A percentile compares a stretch with the other conserved stretches of the same genome.
These are phyloP conservation scores for Aechmea fasciata DNA, from an alignment of 176 grass and related monocot species.

Conservation along the genomic window DNA sequence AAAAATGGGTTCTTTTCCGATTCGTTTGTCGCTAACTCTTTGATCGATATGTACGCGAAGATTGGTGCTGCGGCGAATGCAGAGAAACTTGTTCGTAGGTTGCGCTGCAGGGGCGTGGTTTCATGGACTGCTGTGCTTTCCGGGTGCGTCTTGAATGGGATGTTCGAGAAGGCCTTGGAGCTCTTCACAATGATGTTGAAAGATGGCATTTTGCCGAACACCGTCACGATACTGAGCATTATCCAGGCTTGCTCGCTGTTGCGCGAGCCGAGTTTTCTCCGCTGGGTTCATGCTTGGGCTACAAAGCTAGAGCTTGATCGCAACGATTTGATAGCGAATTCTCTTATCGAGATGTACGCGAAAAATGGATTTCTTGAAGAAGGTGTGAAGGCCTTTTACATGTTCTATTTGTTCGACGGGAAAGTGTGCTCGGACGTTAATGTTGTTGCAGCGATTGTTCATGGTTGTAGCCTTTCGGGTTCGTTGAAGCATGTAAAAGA, in stretches of 20 bases:
- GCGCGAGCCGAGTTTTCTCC: constrained; percentile 26
- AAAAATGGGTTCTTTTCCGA: constrained; percentile 36
- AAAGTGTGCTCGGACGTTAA: constrained; percentile 26
- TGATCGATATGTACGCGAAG: constrained; percentile 67
- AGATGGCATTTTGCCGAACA: constrained; percentile 46
- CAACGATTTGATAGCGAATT: constrained; percentile 26
- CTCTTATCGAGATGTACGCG: constrained; percentile 54
- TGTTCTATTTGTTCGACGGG: constrained; percentile 23
- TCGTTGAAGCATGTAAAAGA: constrained; percentile 29
- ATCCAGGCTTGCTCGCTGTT: constrained; percentile 61
- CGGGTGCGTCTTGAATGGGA: constrained; percentile 50
- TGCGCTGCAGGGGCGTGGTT: constrained; percentile 45
- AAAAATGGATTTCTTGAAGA: constrained; percentile 47
- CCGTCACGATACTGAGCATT: constrained; percentile 50
- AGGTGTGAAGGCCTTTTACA: constrained; percentile 18
- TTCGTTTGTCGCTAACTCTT: constrained; percentile 36
- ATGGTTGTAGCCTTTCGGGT: constrained; percentile 33
- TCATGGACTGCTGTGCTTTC: constrained; percentile 59
- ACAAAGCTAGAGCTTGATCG: constrained; percentile 25
- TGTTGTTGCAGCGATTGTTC: constrained; percentile 32
- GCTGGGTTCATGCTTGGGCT: constrained; percentile 37
- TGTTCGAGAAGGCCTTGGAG: constrained; percentile 33
- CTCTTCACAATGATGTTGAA: constrained; percentile 58
- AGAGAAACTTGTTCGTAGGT: constrained; percentile 30
- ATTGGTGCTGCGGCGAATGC: constrained; percentile 30